phyloP scores from a whole-genome alignment of 2,329 filamentous ascomycete genomes.

The Eurotiales sp. region DNA sequence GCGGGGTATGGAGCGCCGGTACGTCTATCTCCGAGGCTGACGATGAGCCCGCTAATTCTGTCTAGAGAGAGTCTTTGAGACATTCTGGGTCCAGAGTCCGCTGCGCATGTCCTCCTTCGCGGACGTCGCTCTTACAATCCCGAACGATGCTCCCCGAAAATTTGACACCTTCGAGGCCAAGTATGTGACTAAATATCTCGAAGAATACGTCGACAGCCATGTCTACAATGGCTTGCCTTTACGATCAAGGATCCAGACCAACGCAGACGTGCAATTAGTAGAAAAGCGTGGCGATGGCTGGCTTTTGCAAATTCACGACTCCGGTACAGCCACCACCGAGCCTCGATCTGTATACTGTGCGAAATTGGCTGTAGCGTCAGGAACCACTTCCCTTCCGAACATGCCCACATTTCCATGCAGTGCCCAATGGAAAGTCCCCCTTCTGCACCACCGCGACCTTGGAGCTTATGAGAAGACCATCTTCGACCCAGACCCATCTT shows the following conservation, averaged over 20 bases:
- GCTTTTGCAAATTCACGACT: constrained; percentile 1
- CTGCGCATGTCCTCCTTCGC: constrained; percentile 8
- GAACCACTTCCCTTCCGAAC: constrained; percentile 5
- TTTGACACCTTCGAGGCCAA: constrained; percentile 7
- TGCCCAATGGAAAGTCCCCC: constrained; percentile 3
- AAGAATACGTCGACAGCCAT: constrained; percentile 9
- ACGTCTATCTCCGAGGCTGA: no score
- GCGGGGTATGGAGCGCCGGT: constrained; percentile 9
- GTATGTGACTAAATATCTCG: constrained; percentile 3
- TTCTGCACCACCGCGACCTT: constrained; percentile 8
- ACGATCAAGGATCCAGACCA: constrained; percentile 1
- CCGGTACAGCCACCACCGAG: no score
- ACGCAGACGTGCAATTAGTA: constrained; percentile 1
- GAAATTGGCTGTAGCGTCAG: constrained; percentile 7
- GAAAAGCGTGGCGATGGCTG: constrained; percentile 6
- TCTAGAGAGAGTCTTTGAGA: constrained; percentile 7
- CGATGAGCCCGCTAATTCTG: no score
- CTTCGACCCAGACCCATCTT: not conserved
- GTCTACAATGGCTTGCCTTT: constrained; percentile 3
- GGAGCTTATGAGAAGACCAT: constrained; percentile 6
- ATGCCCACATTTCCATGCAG: constrained; percentile 6
- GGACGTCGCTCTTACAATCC: constrained; percentile 6
- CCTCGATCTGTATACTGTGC: not conserved
- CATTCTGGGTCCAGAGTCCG: constrained; percentile 11
- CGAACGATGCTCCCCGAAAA: not conserved